Evolutionary conservation across 805 yeast genomes (phyloP), one percentile per base, ranked within the genome.

Genomic region (Metschnikowia matae): DNA sequence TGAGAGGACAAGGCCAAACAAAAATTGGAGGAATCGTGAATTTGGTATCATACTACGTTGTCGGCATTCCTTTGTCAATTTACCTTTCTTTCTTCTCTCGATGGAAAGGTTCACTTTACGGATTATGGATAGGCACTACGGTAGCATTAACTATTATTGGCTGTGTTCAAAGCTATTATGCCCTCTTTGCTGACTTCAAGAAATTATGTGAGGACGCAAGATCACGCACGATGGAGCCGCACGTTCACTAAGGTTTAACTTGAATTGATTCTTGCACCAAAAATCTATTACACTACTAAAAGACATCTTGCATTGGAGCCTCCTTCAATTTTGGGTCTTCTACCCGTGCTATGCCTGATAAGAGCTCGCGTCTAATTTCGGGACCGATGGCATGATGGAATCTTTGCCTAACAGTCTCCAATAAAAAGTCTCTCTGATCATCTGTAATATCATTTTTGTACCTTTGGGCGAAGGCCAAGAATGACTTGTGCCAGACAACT

Each of bases 371-470:
- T 71, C 98, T 82, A 48, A 92, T 89, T 66, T 92, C 99, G 2
- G 96, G 96, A 2, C 97, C 91, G 52, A 94, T 87, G 26, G 84
- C 87, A 53, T 77, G 86, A 65, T 94, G 99, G 46, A 84, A 85
- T 70, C 96, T 86, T 65, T 85, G 91, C 70, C 96, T 85, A 17
- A 90, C 81, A 4, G 96, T 91, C 61, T 92, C 97, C 65, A 94
- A 71, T 53, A 94, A 73, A 69, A 92, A 89, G 61, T 94, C 99
- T 66, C 97, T 81, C 75, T 94, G 99, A 66, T 94, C 99, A 61
- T 89, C 96, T n/a, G 99, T 94, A 52, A 94, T 89, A 75, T 94
- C 99, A 64, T 94, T 92, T 68, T 92, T 94, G 67, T 94, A 94
- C 56, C 97, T 80, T 72, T 91, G 97, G 34, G 97, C 96, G 73